Base-by-base conservation (phyloP, 2,329 filamentous ascomycete species). In the Helminthosporium solani region DNA sequence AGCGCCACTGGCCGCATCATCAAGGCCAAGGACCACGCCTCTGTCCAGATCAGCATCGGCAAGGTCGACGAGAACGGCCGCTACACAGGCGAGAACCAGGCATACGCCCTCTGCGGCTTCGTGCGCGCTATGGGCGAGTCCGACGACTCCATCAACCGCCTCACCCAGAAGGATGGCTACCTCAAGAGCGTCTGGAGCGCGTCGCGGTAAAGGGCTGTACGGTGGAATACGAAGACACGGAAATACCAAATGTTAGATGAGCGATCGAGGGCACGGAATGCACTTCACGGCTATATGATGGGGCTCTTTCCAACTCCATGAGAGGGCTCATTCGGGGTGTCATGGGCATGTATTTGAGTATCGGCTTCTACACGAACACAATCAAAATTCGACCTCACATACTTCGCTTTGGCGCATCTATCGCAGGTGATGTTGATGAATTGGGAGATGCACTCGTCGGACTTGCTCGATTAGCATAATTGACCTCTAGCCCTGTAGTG, bases 11-110 rank as follows among this genome's bases (percentile, higher is more conserved):
- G 47, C 39, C 39, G 47, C 28, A 46, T 46, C 40, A 97, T 99
- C 86, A 96, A 96, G 83, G 90, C 94, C 82, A 96, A 97, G 83
- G 94, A 99, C 81, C 94, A 99, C 84, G 92, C 90, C 70, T 95
- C 89, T 57, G 94, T 97, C 68, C 94, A 99, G 80, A 90, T 99
- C 78, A 89, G 87, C 68, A 82, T 99, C 74, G 92, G 87, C 77
- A 97, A 96, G 83, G 94, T 99, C 69, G 92, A 97, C 78, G 94
- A 99, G 86, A 95, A 91, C 36, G 46, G 46, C 25, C 88, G 91
- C 70, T 90, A 91, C 79, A 90, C 89, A 65, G 90, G 92, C 78
- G 94, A 96, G 82, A 95, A 91, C 86, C 88, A 96, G 78, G 86
- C 89, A 73, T 99, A 96, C 75, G 92, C 94, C 67, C 87, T 99